These are phyloP conservation scores for peach (Prunus persica) DNA, from an alignment of 306 rosid species.

Conservation along the genomic window Prunus_persica_NCBIv2 NC_034013.1:3299001-3299500, in stretches of 20 bases:
- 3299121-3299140: not conserved
- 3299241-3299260: not conserved
- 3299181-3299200: not conserved
- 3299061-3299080: conserved; percentile 24
- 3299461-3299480: conserved; percentile 83
- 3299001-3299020: conserved; percentile 69
- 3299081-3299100: not conserved
- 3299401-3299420: conserved; percentile 82
- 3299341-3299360: conserved; percentile 85
- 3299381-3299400: conserved; percentile 75
- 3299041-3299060: conserved; percentile 73
- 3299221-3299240: not conserved
- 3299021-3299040: conserved; percentile 72
- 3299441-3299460: conserved; percentile 81
- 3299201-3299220: not conserved
- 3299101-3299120: not conserved
- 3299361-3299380: conserved; percentile 80
- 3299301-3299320: not conserved
- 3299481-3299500: conserved; percentile 87
- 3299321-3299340: conserved; percentile 12
- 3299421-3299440: conserved; percentile 73
- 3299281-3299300: not conserved
- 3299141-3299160: not conserved
- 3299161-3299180: not conserved
- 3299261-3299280: not conserved